phyloP scores from a whole-genome alignment of 208 protist species.

The Wallacemonas sp. region DNA sequence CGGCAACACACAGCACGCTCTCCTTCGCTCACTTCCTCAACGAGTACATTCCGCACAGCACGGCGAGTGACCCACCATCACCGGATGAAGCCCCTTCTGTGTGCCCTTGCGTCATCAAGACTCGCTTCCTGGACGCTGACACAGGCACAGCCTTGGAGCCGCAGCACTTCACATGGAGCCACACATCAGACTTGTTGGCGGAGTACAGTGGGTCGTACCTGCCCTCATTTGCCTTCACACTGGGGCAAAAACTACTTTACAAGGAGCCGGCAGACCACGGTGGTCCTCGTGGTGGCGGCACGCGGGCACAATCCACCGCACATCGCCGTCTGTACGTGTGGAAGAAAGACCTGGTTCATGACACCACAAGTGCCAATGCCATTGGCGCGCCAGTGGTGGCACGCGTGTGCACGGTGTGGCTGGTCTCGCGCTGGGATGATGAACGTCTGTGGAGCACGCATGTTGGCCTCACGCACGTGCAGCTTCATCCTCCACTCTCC shows the following conservation, averaged over 20 bases:
- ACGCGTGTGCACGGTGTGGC: conserved; percentile 47
- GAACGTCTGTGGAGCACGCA: conserved; percentile 29
- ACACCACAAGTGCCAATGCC: background rate
- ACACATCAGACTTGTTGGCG: background rate
- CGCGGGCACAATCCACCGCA: background rate
- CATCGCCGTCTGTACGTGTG: conserved; percentile 50
- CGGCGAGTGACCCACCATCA: no score
- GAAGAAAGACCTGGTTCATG: conserved; percentile 37
- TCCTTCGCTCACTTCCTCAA: conserved; percentile 62
- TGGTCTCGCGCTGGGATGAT: conserved; percentile 65
- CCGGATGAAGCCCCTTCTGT: background rate
- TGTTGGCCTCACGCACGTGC: conserved; percentile 6
- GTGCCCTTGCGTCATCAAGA: conserved; percentile 9
- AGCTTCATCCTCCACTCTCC: conserved; percentile 1
- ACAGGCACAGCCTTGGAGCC: conserved; percentile 20
- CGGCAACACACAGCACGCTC: conserved; percentile 15
- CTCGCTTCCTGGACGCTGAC: conserved; percentile 49
- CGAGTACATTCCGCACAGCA: conserved; percentile 41
- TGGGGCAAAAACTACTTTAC: conserved; percentile 64
- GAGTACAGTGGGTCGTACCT: conserved; percentile 35
- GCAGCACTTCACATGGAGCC: conserved; percentile 9
- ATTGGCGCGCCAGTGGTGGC: conserved; percentile 7
- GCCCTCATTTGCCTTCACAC: conserved; percentile 65
- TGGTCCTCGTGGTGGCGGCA: background rate
- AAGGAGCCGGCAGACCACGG: background rate